phyloP scores from a whole-genome alignment of 352 stramenopile genomes.

The Globisporangium barbulae region DNA sequence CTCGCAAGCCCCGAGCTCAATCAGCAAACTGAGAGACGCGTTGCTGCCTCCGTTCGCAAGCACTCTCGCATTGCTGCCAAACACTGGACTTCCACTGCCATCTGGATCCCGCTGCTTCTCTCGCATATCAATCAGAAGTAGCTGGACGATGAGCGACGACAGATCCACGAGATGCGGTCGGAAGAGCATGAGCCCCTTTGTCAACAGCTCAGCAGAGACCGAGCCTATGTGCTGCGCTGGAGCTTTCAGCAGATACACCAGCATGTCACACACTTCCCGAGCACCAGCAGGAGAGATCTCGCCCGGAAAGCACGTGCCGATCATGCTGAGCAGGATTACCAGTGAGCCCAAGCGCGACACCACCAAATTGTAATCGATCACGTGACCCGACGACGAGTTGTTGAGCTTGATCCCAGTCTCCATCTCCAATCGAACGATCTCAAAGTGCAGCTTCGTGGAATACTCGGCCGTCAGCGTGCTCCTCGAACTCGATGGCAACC shows the following conservation, averaged over 20 bases:
- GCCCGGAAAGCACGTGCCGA: slow-evolving; percentile 81
- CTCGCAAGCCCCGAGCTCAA: slow-evolving; percentile 76
- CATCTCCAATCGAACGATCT: slow-evolving; percentile 70
- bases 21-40: slow-evolving; percentile 68
- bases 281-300: slow-evolving; percentile 74
- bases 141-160: slow-evolving; percentile 67
- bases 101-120: slow-evolving; percentile 57
- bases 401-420: slow-evolving; percentile 47
- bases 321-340: slow-evolving; percentile 80
- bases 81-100: slow-evolving; percentile 25
- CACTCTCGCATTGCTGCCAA: slow-evolving; percentile 43
- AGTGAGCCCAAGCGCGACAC: slow-evolving; percentile 64
- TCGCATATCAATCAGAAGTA: slow-evolving; percentile 71
- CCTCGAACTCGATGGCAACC: slow-evolving; percentile 39
- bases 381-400: slow-evolving; percentile 17
- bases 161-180: slow-evolving; percentile 77
- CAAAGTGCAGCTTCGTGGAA: slow-evolving; percentile 73
- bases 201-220: slow-evolving; percentile 72
- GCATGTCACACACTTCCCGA: slow-evolving; percentile 76
- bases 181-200: slow-evolving; percentile 83
- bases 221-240: slow-evolving; percentile 54
- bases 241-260: slow-evolving; percentile 62
- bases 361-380: slow-evolving; percentile 33
- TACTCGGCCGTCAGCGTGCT: slow-evolving; percentile 67
- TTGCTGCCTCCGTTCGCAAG: slow-evolving; percentile 60